Evolutionary conservation across 176 grass and related monocot species (phyloP).

Genomic region (Leersia perrieri): DNA sequence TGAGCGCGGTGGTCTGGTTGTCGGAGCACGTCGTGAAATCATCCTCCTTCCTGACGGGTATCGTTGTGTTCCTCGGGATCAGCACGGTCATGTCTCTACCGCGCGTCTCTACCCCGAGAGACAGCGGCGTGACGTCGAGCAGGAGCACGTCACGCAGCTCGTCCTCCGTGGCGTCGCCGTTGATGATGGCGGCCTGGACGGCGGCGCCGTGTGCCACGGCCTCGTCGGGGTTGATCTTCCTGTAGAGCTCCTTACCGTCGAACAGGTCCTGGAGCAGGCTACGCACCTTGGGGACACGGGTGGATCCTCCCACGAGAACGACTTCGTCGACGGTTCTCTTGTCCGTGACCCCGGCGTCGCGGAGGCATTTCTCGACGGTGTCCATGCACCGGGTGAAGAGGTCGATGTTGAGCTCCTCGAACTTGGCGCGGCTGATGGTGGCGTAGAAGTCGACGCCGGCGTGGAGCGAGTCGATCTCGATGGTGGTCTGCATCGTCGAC

Average conservation of each 20-base stretch:
- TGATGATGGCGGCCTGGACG: conserved; percentile 41
- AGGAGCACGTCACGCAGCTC: conserved; percentile 44
- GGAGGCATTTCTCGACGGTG: conserved; percentile 37
- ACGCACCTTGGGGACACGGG: conserved; percentile 49
- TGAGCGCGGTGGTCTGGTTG: conserved; percentile 10
- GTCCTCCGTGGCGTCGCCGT: conserved; percentile 16
- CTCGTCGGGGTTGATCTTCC: conserved; percentile 61
- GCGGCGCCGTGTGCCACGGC: conserved; percentile 59
- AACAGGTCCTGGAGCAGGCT: conserved; percentile 46
- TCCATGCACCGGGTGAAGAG: conserved; percentile 45
- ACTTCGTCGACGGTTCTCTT: conserved; percentile 39
- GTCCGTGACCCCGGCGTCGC: conserved; percentile 47
- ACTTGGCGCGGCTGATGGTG: conserved; percentile 32
- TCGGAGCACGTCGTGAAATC: conserved; percentile 20
- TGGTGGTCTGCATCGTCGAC: conserved; percentile 19
- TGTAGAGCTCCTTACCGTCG: conserved; percentile 40
- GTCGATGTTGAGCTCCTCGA: conserved; percentile 51
- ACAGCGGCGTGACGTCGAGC: conserved; percentile 59
- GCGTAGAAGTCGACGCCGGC: conserved; percentile 35
- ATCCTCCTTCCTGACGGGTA: conserved; percentile 41
- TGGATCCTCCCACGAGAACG: conserved; percentile 51
- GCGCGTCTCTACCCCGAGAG: conserved; percentile 35
- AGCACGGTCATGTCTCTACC: conserved; percentile 46
- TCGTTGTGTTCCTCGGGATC: conserved; percentile 55
- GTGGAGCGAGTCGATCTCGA: conserved; percentile 43